Evolutionary conservation across 2,329 filamentous ascomycete genomes (phyloP), one percentile per base, ranked within the genome.

Genomic region (Trichoderma atroviride): DNA sequence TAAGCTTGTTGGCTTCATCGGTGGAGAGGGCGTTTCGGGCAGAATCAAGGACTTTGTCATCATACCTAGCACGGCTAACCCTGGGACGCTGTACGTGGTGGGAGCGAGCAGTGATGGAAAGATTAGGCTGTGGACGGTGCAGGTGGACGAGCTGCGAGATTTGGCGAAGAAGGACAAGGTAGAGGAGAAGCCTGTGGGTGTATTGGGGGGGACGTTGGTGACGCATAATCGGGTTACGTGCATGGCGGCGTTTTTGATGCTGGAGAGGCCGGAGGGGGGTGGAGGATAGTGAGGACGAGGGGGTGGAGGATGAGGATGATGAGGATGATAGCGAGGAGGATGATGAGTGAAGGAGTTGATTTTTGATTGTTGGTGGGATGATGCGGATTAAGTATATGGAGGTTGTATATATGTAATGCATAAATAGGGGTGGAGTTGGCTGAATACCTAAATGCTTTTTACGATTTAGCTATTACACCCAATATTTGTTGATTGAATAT

Each of bases 211-310:
- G 19, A 89, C 87, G 37, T 96, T 96, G 76, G 91, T 94, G 79
- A 97, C 94, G 27, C 89, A 91, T 57, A 94, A 95, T 78, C 86
- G 96, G 69, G 94, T 98, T 73, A 98, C 94, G 47, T 98, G 96
- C 78, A 77, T 98, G 75, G 89, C 89, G 74, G 91, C 91, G 27
- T 98, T 97, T 82, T 83, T 92, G 72, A 96, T 98, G 93, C 87
- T 92, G 79, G 86, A 89, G 74, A 83, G 86, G 58, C 86, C 88
- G 19, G 88, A 89, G 52, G 86, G 86, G 86, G 27, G 83, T 84
- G 56, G 88, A 88, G 74, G 88, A 87, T 22, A 87, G 84, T 75
- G 88, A 88, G 68, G 82, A 83, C 58, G 83, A 85, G 72, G 80
- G 79, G 53, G 84, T 80, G 19, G 80, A 80, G 37, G 83, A 81